Evolutionary conservation across 331 rosid species (phyloP).

Genomic region (Acacia concinna): DNA sequence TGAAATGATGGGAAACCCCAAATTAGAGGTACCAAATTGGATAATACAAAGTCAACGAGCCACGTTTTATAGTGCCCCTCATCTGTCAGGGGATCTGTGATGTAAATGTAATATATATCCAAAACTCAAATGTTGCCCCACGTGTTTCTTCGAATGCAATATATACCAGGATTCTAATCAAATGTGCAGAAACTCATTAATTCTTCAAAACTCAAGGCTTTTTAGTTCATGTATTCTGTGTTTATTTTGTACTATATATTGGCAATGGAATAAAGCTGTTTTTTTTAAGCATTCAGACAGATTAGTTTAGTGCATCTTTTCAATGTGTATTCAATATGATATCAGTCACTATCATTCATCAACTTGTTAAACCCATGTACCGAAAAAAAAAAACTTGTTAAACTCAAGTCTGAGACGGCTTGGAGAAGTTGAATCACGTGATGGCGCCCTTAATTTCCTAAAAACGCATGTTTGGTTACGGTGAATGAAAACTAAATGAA

Average conservation of each 20-base stretch:
- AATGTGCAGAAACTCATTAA: background rate
- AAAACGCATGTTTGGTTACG: background rate
- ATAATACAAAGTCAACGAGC: constrained; percentile 24
- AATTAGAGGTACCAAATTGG: constrained; percentile 15
- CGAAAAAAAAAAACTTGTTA: no score
- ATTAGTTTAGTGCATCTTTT: background rate
- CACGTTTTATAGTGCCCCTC: constrained; percentile 8
- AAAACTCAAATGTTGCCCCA: background rate
- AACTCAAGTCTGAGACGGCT: no score
- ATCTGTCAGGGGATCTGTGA: background rate
- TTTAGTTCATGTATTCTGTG: no score
- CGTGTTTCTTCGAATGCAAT: background rate
- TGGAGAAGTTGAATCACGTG: no score
- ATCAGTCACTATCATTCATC: background rate
- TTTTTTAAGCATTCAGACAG: no score
- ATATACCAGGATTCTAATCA: background rate
- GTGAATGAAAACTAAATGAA: background rate
- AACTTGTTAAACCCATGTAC: background rate
- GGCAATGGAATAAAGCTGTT: no score
- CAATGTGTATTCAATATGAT: no score
- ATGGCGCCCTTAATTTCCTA: background rate
- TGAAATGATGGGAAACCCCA: constrained; percentile 25
- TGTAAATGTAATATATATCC: background rate
- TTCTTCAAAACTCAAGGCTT: background rate
- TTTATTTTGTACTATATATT: no score